Conservation (phyloP, 164 flowering plant species). For the Umbilicus rupestris region DNA sequence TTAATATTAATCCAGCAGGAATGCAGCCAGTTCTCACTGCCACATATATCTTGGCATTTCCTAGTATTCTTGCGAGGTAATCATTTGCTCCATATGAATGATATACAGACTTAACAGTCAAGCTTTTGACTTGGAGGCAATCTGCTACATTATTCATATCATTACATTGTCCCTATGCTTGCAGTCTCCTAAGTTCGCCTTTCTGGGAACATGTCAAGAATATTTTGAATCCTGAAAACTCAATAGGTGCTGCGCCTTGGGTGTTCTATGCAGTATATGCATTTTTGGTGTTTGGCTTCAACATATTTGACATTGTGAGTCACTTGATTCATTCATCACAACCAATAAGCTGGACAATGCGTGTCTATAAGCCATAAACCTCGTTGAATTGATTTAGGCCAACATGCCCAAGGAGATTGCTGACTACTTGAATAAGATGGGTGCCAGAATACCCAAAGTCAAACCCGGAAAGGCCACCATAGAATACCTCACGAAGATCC, state of each 20-base stretch:
- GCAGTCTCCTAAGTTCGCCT: conserved; percentile 68
- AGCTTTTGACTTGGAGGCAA: background rate
- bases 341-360: background rate
- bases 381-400: conserved; percentile 41
- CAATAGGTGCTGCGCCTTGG: conserved; percentile 86
- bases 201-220: conserved; percentile 79
- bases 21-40: conserved; percentile 97
- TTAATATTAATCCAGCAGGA: conserved; percentile 96
- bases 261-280: conserved; percentile 85
- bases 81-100: background rate
- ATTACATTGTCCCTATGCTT: conserved; percentile 6
- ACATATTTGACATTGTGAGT: conserved; percentile 97
- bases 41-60: conserved; percentile 77
- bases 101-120: background rate
- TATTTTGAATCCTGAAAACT: conserved; percentile 71
- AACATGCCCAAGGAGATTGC: conserved; percentile 97
- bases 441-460: conserved; percentile 88
- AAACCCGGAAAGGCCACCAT: conserved; percentile 97
- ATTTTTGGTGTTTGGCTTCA: conserved; percentile 80
- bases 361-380: background rate
- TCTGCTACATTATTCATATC: background rate
- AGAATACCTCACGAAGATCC: conserved; percentile 74
- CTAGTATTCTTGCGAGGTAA: conserved; percentile 84
- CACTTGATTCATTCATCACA: conserved; percentile 9
- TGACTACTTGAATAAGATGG: conserved; percentile 96